Evolutionary conservation across 805 yeast species (phyloP).

Genomic region (Candida endomychidarum): DNA sequence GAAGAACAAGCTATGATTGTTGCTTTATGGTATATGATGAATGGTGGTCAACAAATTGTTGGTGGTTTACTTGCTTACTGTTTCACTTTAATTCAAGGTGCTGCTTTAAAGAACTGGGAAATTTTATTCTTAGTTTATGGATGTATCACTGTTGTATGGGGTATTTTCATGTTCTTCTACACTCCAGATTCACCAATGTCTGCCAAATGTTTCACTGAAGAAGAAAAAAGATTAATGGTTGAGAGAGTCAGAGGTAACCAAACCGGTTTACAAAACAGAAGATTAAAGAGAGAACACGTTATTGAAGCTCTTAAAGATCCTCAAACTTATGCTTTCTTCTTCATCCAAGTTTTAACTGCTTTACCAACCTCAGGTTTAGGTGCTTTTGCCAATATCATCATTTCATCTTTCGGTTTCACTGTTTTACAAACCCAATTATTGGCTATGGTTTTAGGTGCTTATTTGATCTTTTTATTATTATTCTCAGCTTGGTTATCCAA

Average conservation of each 20-base stretch:
- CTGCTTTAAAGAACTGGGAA: constrained; percentile 55
- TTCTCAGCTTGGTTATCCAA: constrained; percentile 34
- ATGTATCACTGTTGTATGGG: constrained; percentile 49
- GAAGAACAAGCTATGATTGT: constrained; percentile 40
- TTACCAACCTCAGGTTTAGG: constrained; percentile 53
- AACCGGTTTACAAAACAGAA: constrained; percentile 51
- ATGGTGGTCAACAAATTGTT: constrained; percentile 56
- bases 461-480: constrained; percentile 34
- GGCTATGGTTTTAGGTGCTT: constrained; percentile 59
- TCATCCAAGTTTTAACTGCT: constrained; percentile 46
- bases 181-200: constrained; percentile 50
- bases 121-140: constrained; percentile 61
- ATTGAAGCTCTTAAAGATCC: constrained; percentile 47
- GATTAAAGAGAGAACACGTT: constrained; percentile 44
- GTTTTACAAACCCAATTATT: constrained; percentile 44
- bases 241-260: constrained; percentile 49
- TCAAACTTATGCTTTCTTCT: constrained; percentile 48
- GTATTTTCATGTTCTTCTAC: constrained; percentile 39
- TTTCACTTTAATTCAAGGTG: constrained; percentile 46
- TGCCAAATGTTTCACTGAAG: constrained; percentile 35
- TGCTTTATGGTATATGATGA: constrained; percentile 50
- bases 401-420: constrained; percentile 50
- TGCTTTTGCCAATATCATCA: constrained; percentile 52
- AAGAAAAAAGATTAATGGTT: constrained; percentile 45
- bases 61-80: constrained; percentile 46